A percentile compares a stretch with the other conserved stretches of the same genome.
These are phyloP conservation scores for Colletotrichum sublineola DNA, from an alignment of 2,329 filamentous ascomycete genomes.

Conservation along the genomic window DNA sequence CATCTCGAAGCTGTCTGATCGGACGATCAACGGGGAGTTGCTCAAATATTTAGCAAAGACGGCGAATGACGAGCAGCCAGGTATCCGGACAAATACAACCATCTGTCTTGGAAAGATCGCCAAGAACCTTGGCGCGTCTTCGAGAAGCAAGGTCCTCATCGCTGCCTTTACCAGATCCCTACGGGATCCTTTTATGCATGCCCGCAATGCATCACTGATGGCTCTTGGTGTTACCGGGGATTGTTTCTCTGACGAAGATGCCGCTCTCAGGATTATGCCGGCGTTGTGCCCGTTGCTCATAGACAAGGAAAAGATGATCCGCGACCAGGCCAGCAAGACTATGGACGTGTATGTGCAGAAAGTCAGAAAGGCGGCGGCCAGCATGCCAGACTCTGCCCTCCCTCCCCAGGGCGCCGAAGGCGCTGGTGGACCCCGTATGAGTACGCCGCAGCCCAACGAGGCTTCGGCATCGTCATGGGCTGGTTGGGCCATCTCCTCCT, in stretches of 20 bases:
- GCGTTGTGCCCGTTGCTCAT: conserved; percentile 86
- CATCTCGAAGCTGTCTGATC: conserved; percentile 89
- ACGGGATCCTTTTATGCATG: conserved; percentile 94
- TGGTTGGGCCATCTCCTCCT: conserved; percentile 98
- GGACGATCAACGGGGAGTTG: conserved; percentile 93
- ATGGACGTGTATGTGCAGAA: conserved; percentile 87
- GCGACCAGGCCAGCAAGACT: conserved; percentile 91
- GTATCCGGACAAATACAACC: conserved; percentile 97
- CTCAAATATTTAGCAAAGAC: conserved; percentile 93
- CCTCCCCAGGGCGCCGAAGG: conserved; percentile 72
- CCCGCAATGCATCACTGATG: conserved; percentile 88
- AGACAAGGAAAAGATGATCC: conserved; percentile 95
- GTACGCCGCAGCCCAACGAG: conserved; percentile 75
- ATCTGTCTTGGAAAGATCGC: conserved; percentile 98
- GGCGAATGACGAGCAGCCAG: conserved; percentile 96
- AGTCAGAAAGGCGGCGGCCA: conserved; percentile 81
- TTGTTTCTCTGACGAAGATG: conserved; percentile 90
- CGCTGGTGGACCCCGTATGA: conserved; percentile 77
- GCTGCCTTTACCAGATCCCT: conserved; percentile 92
- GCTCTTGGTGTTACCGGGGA: conserved; percentile 89
- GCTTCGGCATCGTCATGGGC: conserved; percentile 81
- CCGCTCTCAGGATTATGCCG: conserved; percentile 85
- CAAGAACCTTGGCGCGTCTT: conserved; percentile 83
- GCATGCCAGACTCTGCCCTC: conserved; percentile 84
- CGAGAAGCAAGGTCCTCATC: conserved; percentile 89